phyloP scores from a whole-genome alignment of 441 rosid genomes.

The Sinapis alba region DNA sequence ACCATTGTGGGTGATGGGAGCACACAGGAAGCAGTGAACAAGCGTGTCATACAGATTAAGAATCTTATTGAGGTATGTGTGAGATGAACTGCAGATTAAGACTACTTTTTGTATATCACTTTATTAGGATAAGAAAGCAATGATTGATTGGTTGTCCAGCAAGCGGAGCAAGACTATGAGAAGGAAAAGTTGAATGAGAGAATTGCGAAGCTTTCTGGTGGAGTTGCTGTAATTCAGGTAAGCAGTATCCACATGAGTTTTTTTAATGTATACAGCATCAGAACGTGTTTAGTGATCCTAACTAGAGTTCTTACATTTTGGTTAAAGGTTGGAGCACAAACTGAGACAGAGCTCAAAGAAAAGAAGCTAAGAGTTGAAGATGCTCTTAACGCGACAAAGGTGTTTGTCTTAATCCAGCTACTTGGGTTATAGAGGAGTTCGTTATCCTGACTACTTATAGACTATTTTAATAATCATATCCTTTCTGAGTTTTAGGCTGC shows the following conservation, averaged over 20 bases:
- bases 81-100: neutral
- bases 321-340: slow-evolving; percentile 44
- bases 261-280: neutral
- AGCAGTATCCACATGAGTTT: neutral
- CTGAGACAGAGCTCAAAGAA: neutral
- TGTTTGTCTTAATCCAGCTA: neutral
- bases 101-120: neutral
- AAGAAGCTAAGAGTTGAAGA: neutral
- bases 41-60: slow-evolving; percentile 79
- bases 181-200: neutral
- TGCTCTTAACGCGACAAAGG: neutral
- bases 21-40: slow-evolving; percentile 82
- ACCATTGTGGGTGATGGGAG: slow-evolving; percentile 94
- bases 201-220: neutral
- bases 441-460: neutral
- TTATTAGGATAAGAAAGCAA: neutral
- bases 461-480: neutral
- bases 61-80: slow-evolving; percentile 71
- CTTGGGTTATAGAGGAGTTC: neutral
- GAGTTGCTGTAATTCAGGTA: slow-evolving; percentile 47
- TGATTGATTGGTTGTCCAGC: neutral
- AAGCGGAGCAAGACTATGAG: neutral
- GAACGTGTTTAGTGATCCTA: neutral
- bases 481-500: slow-evolving; percentile 58
- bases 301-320: neutral